Base-by-base conservation (phyloP, 2,329 filamentous ascomycete genomes). In the Blumeria graminis region DNA sequence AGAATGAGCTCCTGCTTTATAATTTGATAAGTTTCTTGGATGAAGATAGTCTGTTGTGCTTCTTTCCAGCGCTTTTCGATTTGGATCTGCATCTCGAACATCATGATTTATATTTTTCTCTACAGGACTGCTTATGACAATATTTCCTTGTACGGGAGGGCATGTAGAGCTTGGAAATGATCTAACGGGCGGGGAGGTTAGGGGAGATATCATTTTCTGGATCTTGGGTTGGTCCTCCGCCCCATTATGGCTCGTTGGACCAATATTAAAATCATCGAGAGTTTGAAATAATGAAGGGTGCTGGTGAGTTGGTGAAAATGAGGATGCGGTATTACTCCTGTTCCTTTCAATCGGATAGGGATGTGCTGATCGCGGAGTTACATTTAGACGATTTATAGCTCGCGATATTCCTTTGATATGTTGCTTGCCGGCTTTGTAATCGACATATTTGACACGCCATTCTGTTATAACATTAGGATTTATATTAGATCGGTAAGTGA, bases 391-490 rank as follows among this genome's bases (percentile, higher is more conserved):
- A 71, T 77, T 74, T 59, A 92, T 76, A 58, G 87, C 86, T 59
- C 83, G 78, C 28, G 76, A 71, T 55, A 95, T 81, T 57, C 80
- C 81, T 69, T 95, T 96, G 68, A 96, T 76, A 67, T 88, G 83
- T 71, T 95, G 95, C 71, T 96, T 96, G 59, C 88, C 90, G 57
- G 81, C 81, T 75, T 94, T 94, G 74, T 96, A 96, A 70, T 95
- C 80, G 63, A 96, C 76, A 69, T 95, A 96, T 69, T 94, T 94
- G 68, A 82, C 77, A 65, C 85, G 80, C 90, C 90, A 96, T 77
- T 96, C 79, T 82, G 62, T 22, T 18, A 7, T 11, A 48, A 48
- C 6, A 11, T 3, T 13, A 28, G 1, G 18, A 48, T 4, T 11
- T 48, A 48, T 1, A n/a, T 39, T n/a, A 39, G 38, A 13, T 22